phyloP scores from a whole-genome alignment of 2,329 filamentous ascomycete genomes.

The Talaromyces piceae region DNA sequence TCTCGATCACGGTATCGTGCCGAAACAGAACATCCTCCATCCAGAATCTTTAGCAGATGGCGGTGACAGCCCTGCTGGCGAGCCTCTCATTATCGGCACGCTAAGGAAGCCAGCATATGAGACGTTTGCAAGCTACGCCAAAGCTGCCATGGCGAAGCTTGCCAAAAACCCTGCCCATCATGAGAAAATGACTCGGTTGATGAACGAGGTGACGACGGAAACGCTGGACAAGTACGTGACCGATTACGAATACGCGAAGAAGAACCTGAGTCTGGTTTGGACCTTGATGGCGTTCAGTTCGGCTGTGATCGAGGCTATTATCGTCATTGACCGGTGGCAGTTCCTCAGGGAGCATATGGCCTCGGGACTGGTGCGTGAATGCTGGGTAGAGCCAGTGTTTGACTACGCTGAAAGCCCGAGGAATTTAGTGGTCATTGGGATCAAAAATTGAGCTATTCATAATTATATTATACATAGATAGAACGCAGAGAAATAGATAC shows the following conservation, averaged over 20 bases:
- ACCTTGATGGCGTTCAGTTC: conserved; percentile 94
- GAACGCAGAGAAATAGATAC: conserved; percentile 1
- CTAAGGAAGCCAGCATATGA: conserved; percentile 72
- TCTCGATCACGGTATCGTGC: conserved; percentile 71
- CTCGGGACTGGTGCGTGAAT: conserved; percentile 57
- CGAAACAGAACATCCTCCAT: conserved; percentile 39
- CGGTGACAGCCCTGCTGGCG: conserved; percentile 42
- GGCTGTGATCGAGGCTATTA: conserved; percentile 77
- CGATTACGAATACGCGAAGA: conserved; percentile 58
- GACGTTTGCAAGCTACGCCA: conserved; percentile 68
- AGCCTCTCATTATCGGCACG: conserved; percentile 76
- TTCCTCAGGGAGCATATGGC: conserved; percentile 67
- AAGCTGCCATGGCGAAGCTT: conserved; percentile 72
- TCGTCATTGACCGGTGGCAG: conserved; percentile 83
- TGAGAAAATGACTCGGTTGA: conserved; percentile 55
- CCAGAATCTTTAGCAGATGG: conserved; percentile 17
- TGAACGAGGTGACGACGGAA: conserved; percentile 63
- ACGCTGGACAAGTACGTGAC: conserved; percentile 66
- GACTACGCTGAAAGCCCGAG: conserved; percentile 78
- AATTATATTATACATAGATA: conserved; percentile 1
- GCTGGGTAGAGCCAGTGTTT: conserved; percentile 92
- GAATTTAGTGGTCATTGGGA: conserved; percentile 86
- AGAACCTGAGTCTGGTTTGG: conserved; percentile 83
- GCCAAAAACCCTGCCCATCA: conserved; percentile 53
- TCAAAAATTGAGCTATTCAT: conserved; percentile 48